Evolutionary conservation across 148 eudicot genomes (phyloP).

Genomic region (Rheum nobile): DNA sequence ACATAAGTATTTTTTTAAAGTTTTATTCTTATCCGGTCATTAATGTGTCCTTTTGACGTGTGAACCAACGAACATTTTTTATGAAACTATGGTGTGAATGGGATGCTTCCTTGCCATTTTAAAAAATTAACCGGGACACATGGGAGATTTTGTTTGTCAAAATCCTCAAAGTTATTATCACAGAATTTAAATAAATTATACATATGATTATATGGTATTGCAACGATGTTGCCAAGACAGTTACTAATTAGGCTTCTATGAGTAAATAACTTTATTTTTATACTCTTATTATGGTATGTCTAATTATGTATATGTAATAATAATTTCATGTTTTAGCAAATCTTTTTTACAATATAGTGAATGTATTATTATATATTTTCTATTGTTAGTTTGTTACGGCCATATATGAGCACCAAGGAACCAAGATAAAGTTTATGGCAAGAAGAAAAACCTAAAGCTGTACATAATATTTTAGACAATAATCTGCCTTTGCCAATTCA

Average conservation of each 20-base stretch:
- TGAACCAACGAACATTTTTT: not conserved
- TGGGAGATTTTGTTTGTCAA: not conserved
- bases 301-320: not conserved
- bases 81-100: not conserved
- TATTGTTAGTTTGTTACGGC: not conserved
- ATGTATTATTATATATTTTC: not conserved
- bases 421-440: not conserved
- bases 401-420: not conserved
- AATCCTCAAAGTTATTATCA: not conserved
- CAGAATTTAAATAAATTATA: not conserved
- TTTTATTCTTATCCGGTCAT: not conserved
- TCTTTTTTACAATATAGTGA: not conserved
- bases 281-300: not conserved
- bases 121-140: not conserved
- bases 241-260: not conserved
- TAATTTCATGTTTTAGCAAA: not conserved
- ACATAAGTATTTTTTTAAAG: too few species aligned
- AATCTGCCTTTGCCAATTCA: not conserved
- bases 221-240: not conserved
- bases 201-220: not conserved
- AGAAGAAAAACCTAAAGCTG: not conserved
- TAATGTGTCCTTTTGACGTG: not conserved
- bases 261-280: not conserved
- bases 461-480: not conserved
- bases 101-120: not conserved